A percentile compares a stretch with the other conserved stretches of the same genome.
phyloP scores from a whole-genome alignment of 2,329 filamentous ascomycete species.

The Arthrocladium fulminans region DNA sequence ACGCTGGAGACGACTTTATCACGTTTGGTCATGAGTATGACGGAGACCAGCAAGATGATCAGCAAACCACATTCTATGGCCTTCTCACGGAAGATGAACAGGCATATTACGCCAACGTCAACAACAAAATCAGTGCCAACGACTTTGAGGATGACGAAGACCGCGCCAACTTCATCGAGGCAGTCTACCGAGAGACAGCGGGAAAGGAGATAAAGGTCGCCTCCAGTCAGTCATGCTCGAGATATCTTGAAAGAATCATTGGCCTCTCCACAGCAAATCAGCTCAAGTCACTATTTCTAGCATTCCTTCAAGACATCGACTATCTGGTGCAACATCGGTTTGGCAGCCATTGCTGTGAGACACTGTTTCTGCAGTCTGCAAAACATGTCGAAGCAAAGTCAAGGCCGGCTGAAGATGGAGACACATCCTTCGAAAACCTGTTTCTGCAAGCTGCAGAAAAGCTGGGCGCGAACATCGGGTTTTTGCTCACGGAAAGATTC shows the following conservation, averaged over 20 bases:
- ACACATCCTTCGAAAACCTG: conserved; percentile 68
- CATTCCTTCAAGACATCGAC: conserved; percentile 78
- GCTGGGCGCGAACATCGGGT: conserved; percentile 74
- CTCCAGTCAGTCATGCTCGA: conserved; percentile 89
- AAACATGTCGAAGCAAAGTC: conserved; percentile 54
- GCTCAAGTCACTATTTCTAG: conserved; percentile 77
- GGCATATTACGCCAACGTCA: conserved; percentile 86
- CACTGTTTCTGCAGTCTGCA: conserved; percentile 75
- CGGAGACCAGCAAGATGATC: conserved; percentile 13
- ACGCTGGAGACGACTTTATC: conserved; percentile 32
- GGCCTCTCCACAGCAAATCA: conserved; percentile 68
- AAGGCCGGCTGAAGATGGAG: conserved; percentile 36
- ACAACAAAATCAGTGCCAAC: conserved; percentile 82
- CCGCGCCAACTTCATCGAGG: conserved; percentile 61
- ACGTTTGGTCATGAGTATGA: conserved; percentile 26
- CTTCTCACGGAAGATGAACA: conserved; percentile 88
- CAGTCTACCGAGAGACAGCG: conserved; percentile 74
- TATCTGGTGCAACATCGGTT: conserved; percentile 91
- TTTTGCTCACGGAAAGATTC: conserved; percentile 76
- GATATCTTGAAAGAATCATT: conserved; percentile 85
- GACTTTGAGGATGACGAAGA: conserved; percentile 73
- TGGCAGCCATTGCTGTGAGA: conserved; percentile 94
- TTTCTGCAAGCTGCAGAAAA: conserved; percentile 79
- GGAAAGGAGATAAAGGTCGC: conserved; percentile 95
- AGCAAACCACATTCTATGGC: conserved; percentile 75